Percentiles rank a stretch among this genome's conserved stretches.
These are phyloP conservation scores for Claviceps monticola DNA, from an alignment of 2,329 filamentous ascomycete genomes.

Conservation along the genomic window DNA sequence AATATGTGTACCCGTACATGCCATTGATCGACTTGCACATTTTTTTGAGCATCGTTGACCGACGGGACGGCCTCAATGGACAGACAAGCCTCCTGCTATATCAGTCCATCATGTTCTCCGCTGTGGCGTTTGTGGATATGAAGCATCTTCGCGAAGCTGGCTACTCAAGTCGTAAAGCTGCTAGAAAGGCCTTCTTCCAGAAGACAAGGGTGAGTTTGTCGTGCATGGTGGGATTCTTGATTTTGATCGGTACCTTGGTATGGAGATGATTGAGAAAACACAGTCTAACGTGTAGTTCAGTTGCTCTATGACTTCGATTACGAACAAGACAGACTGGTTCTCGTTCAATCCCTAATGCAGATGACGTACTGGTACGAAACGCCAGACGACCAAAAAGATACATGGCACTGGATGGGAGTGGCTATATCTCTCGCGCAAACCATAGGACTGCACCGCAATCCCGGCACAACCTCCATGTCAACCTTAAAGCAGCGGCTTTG, in stretches of 20 bases:
- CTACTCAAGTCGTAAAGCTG: conserved; percentile 63
- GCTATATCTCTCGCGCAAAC: conserved; percentile 87
- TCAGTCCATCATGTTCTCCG: conserved; percentile 90
- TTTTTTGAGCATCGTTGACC: conserved; percentile 46
- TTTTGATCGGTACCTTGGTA: too few relatives aligned
- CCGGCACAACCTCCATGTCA: conserved; percentile 61
- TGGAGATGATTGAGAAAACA: background rate
- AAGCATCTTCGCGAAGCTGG: conserved; percentile 62
- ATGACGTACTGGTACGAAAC: conserved; percentile 99
- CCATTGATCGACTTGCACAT: conserved; percentile 61
- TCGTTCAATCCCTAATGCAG: conserved; percentile 77
- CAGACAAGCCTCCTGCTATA: conserved; percentile 77
- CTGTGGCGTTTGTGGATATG: conserved; percentile 76
- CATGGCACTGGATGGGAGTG: conserved; percentile 98
- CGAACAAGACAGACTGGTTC: conserved; percentile 73
- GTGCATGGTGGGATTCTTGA: too few relatives aligned
- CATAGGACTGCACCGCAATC: conserved; percentile 82
- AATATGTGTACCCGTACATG: conserved; percentile 92
- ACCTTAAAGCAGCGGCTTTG: conserved; percentile 63
- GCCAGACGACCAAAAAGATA: conserved; percentile 92
- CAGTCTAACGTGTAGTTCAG: conserved; percentile 24
- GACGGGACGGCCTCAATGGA: conserved; percentile 53
- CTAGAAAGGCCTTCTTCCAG: conserved; percentile 78
- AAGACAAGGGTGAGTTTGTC: conserved; percentile 58
- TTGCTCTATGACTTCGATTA: conserved; percentile 92